Evolutionary conservation across 108 stramenopile genomes (phyloP), one percentile per base, ranked within the genome.

Genomic region (Pseudonitzschia pungens): DNA sequence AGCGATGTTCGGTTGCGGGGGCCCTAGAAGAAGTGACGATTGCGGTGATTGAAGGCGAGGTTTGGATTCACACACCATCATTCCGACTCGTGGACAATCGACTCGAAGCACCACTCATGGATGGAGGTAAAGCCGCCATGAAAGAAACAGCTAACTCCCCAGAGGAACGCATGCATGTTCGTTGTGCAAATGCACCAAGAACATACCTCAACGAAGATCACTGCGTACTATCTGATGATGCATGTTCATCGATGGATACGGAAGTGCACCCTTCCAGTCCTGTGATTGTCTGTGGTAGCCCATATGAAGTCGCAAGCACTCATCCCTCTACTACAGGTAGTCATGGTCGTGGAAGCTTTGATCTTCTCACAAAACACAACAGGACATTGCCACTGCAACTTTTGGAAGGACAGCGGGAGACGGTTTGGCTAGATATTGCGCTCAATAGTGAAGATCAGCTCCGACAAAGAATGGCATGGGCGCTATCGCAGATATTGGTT

Each of bases 381-480:
- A 32, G 31, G 32, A 50, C 45, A 28, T 36, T 27, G 27, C 29
- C 33, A 22, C 32, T 22, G 9, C 12, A 36, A 58, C 60, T 21
- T 33, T 41, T 65, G 36, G 36, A 32, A 65, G 33, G 64, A 21
- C 64, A 65, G 51, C 40, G 40, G 29, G 41, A 65, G 40, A 40
- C 59, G 27, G 70, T 87, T 12, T 92, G 87, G 89, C 58, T 77
- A 10, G 75, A 76, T 29, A 64, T 88, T 40, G 79, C 77, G 18
- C 73, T 89, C 10, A 65, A 59, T 5, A 16, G 64, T 40, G 33
- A 42, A 65, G 40, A 65, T 65, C 93, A 94, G 71, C 75, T 94
- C 2, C 74, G 93, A 22, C 93, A 94, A 68, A 74, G 91, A 15
- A 74, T 92, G 57, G 93, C 93, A 32, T 92, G 88, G 88, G 90